These are phyloP conservation scores for Aspergillus transmontanensis DNA, from an alignment of 2,329 filamentous ascomycete genomes.

Conservation along the genomic window DNA sequence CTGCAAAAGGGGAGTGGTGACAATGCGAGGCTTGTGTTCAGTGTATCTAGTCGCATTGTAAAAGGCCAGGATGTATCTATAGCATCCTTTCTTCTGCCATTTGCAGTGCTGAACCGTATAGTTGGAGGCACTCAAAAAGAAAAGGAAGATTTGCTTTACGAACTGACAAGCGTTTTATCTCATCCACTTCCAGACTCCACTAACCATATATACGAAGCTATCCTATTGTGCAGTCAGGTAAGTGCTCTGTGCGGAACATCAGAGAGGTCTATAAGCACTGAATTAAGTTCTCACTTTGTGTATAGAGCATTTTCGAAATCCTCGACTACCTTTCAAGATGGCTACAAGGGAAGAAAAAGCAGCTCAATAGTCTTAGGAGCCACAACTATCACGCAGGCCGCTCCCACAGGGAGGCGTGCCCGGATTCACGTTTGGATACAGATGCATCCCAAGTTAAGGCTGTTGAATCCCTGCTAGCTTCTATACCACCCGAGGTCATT, in stretches of 20 bases:
- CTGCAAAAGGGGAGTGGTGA: slow-evolving; percentile 74
- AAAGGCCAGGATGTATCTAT: slow-evolving; percentile 84
- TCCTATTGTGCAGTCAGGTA: slow-evolving; percentile 86
- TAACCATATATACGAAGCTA: slow-evolving; percentile 69
- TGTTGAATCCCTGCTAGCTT: slow-evolving; percentile 73
- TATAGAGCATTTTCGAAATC: slow-evolving; percentile 80
- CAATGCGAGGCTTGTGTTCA: slow-evolving; percentile 77
- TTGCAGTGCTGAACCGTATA: slow-evolving; percentile 79
- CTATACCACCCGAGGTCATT: slow-evolving; percentile 70
- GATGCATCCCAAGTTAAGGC: slow-evolving; percentile 53
- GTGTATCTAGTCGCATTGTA: slow-evolving; percentile 78
- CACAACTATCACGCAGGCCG: slow-evolving; percentile 32
- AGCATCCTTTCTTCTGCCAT: slow-evolving; percentile 85
- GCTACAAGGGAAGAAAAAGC: slow-evolving; percentile 75
- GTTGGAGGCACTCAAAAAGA: slow-evolving; percentile 70
- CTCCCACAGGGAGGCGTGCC: slow-evolving; percentile 28
- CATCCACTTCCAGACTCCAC: slow-evolving; percentile 57
- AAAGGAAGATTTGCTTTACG: slow-evolving; percentile 66
- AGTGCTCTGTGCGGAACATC: slow-evolving; percentile 26
- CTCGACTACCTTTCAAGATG: slow-evolving; percentile 91
- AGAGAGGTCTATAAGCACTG: background rate
- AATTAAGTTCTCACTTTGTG: background rate
- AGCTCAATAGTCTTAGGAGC: slow-evolving; percentile 36
- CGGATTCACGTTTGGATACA: slow-evolving; percentile 33
- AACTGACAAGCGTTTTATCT: slow-evolving; percentile 74